Evolutionary conservation across 2,329 filamentous ascomycete genomes (phyloP), one percentile per base, ranked within the genome.

Genomic region (Corinectria fuckeliana): DNA sequence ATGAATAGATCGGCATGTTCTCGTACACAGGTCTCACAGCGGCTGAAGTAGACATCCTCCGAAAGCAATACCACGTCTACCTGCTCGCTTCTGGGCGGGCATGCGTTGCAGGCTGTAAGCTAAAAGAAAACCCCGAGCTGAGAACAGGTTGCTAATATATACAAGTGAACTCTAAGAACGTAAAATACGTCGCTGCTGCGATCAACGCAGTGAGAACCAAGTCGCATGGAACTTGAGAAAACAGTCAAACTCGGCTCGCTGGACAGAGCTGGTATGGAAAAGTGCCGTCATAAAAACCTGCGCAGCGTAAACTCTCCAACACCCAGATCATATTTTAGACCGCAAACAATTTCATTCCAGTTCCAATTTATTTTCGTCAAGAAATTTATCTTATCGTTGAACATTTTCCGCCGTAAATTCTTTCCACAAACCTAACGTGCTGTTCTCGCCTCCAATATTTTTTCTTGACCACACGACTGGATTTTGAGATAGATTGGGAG

Each of bases 1-100:
- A 14, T 13, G 1, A 26, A 3, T 2, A 99, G 85, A 98, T 98
- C 72, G 95, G 95, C 80, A 99, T 99, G 95, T 99, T 99, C 80
- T 94, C 90, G 75, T 99, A 96, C 76, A 95, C 91, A 0, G 91
- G 91, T 7, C 78, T 95, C 72, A 85, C 77, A 3, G 89, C 92
- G 77, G 74, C 84, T 54, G 91, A 95, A 73, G 91, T 93, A 7
- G 69, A 85, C 66, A 86, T 85, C 77, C 79, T 95, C 59, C 83
- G 88, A 36, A 81, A 87, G 57, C 85, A 91, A 47, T 86, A 82
- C 60, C 91, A 94, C 74, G 83, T 95, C 51, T 94, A 94, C 78
- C 92, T 93, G 82, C 63, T 69, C 6, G 50, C 66, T 14, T 68
- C 66, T 1, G 66, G 66, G 2, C 56, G 66, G 14, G 60, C 62